phyloP scores from a whole-genome alignment of 2,329 filamentous ascomycete genomes.

The Curvularia sp. region DNA sequence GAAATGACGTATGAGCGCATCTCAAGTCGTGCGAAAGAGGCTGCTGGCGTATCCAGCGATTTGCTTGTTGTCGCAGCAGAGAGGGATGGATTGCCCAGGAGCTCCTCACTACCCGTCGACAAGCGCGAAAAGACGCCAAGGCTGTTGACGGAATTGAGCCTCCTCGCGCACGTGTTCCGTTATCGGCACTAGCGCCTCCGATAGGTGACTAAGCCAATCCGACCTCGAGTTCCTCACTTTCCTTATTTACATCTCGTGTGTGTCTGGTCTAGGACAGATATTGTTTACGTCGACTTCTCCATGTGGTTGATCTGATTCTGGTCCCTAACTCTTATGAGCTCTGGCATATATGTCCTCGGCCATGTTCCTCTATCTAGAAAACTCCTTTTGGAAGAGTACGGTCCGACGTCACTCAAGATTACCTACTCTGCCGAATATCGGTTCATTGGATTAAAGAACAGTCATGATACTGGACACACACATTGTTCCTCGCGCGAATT shows the following conservation, averaged over 20 bases:
- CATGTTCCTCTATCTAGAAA: not conserved
- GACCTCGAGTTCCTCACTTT: not conserved
- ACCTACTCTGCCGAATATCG: not conserved
- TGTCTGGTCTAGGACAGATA: not conserved
- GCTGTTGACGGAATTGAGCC: constrained; percentile 29
- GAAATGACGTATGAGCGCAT: constrained; percentile 38
- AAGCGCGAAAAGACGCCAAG: constrained; percentile 27
- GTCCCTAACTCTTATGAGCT: not conserved
- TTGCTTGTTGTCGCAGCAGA: constrained; percentile 22
- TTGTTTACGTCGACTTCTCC: not conserved
- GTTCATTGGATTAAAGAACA: not conserved
- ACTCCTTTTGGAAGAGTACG: not conserved
- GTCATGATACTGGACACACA: not conserved
- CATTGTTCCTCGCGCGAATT: not conserved
- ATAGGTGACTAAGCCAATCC: constrained; percentile 15
- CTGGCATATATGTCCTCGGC: not conserved
- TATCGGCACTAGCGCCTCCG: constrained; percentile 16
- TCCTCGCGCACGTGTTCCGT: constrained; percentile 17
- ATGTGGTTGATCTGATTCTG: too few relatives aligned
- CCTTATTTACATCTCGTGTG: not conserved
- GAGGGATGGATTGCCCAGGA: constrained; percentile 23
- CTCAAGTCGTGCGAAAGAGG: constrained; percentile 31
- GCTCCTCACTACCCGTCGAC: constrained; percentile 19
- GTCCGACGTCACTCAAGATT: not conserved
- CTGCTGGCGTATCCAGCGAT: constrained; percentile 31